Conservation (phyloP, 1,284 basidiomycete genomes). For the Porogramme epimiltina region DNA sequence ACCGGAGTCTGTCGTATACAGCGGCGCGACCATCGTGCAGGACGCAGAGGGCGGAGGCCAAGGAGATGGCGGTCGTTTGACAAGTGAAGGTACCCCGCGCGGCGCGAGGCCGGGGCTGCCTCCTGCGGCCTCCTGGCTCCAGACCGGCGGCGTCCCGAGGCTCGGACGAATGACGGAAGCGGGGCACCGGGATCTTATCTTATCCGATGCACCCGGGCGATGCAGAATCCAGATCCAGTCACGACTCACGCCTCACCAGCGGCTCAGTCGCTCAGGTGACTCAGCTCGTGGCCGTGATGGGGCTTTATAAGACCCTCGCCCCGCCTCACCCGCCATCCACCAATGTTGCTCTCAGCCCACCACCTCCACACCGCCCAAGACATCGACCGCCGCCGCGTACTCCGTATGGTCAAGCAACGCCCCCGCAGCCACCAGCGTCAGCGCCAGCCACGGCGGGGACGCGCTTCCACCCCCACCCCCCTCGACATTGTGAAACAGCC, state of each 20-base stretch:
- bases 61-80: conserved; percentile 1
- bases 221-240: neutral
- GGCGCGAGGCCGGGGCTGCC: neutral
- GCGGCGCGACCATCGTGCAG: conserved; percentile 75
- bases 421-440: conserved; percentile 5
- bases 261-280: too few species aligned
- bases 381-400: neutral
- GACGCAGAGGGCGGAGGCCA: neutral
- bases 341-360: conserved; percentile 11
- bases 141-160: too few species aligned
- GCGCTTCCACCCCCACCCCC: conserved; percentile 20
- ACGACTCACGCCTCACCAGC: too few species aligned
- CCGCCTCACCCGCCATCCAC: neutral
- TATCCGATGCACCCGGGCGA: neutral
- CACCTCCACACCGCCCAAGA: conserved; percentile 3
- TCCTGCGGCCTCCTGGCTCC: neutral
- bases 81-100: neutral
- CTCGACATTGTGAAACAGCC: conserved; percentile 15
- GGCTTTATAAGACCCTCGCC: neutral
- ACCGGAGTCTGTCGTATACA: conserved; percentile 84
- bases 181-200: conserved; percentile 1
- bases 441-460: conserved; percentile 11
- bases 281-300: neutral
- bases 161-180: too few species aligned
- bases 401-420: conserved; percentile 17